These are phyloP conservation scores for Paecilomyces fulvus DNA, from an alignment of 2,329 filamentous ascomycete genomes.

Conservation along the genomic window DNA sequence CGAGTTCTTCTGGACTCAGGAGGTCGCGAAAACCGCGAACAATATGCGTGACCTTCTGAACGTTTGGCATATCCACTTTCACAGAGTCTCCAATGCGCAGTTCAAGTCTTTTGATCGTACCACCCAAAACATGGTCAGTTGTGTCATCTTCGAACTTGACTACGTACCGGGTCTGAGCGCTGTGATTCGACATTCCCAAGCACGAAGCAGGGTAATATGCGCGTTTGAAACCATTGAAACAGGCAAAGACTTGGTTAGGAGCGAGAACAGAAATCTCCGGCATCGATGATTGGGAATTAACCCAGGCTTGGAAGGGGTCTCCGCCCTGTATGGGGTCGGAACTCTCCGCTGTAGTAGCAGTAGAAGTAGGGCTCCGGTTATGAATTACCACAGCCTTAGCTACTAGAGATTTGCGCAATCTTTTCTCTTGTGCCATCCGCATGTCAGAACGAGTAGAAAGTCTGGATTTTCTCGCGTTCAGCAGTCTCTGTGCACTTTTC, in stretches of 20 bases:
- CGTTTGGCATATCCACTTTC: constrained; percentile 36
- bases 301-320: constrained; percentile 1
- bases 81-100: constrained; percentile 37
- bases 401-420: constrained; percentile 1
- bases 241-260: constrained; percentile 49
- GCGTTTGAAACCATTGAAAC: constrained; percentile 47
- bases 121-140: constrained; percentile 31
- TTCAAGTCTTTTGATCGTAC: constrained; percentile 37
- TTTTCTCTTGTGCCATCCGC: constrained; percentile 3
- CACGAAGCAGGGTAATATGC: constrained; percentile 56
- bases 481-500: constrained; percentile 11
- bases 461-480: neutral
- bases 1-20: constrained; percentile 19
- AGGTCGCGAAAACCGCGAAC: constrained; percentile 34
- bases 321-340: constrained; percentile 8
- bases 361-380: constrained; percentile 7
- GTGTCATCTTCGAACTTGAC: constrained; percentile 39
- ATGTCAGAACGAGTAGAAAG: neutral
- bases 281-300: constrained; percentile 2
- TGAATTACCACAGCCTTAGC: constrained; percentile 4
- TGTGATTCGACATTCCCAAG: constrained; percentile 36
- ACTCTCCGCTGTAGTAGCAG: constrained; percentile 6
- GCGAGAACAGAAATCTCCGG: constrained; percentile 22
- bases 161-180: constrained; percentile 33
- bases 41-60: constrained; percentile 36